A percentile compares a stretch with the other conserved stretches of the same genome.
Evolutionary conservation across 306 rosid species (phyloP).

Genomic region (Cicer cuneatum): DNA sequence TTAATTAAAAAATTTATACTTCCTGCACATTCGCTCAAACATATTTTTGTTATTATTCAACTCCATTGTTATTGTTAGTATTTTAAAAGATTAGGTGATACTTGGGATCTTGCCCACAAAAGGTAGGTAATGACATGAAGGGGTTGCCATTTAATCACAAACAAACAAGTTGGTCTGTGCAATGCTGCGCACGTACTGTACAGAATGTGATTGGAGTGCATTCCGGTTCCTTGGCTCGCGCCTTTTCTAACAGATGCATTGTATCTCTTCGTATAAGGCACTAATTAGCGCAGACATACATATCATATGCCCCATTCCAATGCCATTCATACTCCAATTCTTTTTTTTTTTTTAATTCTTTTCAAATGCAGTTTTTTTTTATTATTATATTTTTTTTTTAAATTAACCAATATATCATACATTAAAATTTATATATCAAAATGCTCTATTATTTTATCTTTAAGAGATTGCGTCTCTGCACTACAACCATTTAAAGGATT

Average conservation of each 20-base stretch:
- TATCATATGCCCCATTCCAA: background rate
- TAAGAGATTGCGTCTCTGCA: no score
- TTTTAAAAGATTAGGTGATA: background rate
- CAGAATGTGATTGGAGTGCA: slow-evolving; percentile 37
- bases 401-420: no score
- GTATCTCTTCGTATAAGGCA: background rate
- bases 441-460: no score
- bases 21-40: no score
- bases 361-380: no score
- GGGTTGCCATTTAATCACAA: background rate
- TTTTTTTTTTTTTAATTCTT: background rate
- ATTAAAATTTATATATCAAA: no score
- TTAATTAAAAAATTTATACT: no score
- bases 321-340: background rate
- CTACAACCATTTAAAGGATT: no score
- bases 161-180: background rate
- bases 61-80: no score
- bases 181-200: slow-evolving; percentile 13
- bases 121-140: slow-evolving; percentile 1
- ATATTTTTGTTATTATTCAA: no score
- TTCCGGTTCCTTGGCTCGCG: slow-evolving; percentile 26
- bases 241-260: background rate
- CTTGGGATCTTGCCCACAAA: background rate
- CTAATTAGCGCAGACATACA: background rate
- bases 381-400: no score